Base-by-base conservation (phyloP, 306 rosid genomes). In the Alnus glutinosa region DNA sequence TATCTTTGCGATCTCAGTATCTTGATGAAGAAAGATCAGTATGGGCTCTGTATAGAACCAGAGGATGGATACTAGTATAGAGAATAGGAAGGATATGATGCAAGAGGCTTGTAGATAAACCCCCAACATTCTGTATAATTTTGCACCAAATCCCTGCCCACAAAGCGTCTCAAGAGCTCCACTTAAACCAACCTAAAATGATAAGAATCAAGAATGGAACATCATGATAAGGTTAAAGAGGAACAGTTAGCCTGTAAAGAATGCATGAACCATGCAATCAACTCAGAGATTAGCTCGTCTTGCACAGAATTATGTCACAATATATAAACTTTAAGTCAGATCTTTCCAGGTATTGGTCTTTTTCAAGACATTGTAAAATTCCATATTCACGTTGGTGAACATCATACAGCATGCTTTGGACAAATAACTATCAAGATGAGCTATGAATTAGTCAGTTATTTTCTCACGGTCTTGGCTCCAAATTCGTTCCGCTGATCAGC, bases 131-230 rank as follows among this genome's bases (percentile, higher is more conserved):
- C 87, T 79, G 83, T 88, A 92, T 51, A 77, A 82, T 74, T 85
- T 72, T 64, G 97, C 91, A 0, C 97, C 98, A 85, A 84, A 92
- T 62, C 87, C 94, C 85, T 92, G 97, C 58, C 97, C 98, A 32
- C 98, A 94, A 0, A 92, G 88, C 34, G 97, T 94, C 87, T 94
- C 97, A 16, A 94, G 83, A 59, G 97, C 90, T 68, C 98, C 98
- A 80, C 97, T 94, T 70, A 88, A 85, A 9, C 97, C 98, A 73
- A 89, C 82, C 98, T 94, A 69, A 3, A 67, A 64, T 15, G 63
- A 78, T 70, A 79, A 46, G 16, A 76, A 62, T 15, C 59, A 69
- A 32, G 54, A 73, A 58, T 14, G 13, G 54, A 74, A 49, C 37
- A 68, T 3, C 30, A 78, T 23, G 7, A 59, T 0, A 28, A 19